Base-by-base conservation (phyloP, 2,329 filamentous ascomycete species). In the Trichoderma arundinaceum region DNA sequence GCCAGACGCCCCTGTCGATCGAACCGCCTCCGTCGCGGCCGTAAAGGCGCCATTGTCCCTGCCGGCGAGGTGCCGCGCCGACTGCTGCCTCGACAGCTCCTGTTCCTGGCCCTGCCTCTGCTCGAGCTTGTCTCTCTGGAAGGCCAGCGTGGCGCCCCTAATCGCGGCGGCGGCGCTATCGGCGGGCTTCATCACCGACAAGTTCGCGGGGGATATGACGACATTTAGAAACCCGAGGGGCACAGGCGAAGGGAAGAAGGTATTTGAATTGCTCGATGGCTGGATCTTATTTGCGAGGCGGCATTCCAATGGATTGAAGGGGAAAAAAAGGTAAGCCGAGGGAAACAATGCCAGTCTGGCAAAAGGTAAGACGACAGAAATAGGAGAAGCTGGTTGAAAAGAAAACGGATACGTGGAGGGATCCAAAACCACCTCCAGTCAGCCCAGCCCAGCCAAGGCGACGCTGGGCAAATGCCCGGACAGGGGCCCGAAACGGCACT, bases 111-210 rank as follows among this genome's bases (percentile, higher is more conserved):
- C 71, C 41, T 69, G 57, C 13, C 44, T 38, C 46, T 65, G 62
- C 38, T 65, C 53, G 17, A 58, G 46, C 62, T 49, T 69, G 58
- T 72, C 72, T 38, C 73, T 76, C 54, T 80, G 77, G 68, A 87
- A 88, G 19, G 85, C 85, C 32, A 87, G 78, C 10, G 82, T 83
- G 9, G 85, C 85, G 60, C 85, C 85, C 66, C 78, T 80, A 64
- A 87, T 76, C 57, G 84, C 84, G n/a, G 49, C 67, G 7, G 80
- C 76, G 56, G 83, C 82, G 44, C 67, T 64, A 58, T 71, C 74
- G 72, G 74, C 73, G 70, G 73, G 71, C 73, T 73, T 75, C 77
- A 79, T 79, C 71, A 69, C 74, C 76, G 71, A 68, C 61, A 13
- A 28, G 59, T 48, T 28, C 22, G 22, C 39, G 65, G 43, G 48